Evolutionary conservation across 2,329 filamentous ascomycete species (phyloP), one percentile per base, ranked within the genome.

Genomic region (Apiospora hydei): DNA sequence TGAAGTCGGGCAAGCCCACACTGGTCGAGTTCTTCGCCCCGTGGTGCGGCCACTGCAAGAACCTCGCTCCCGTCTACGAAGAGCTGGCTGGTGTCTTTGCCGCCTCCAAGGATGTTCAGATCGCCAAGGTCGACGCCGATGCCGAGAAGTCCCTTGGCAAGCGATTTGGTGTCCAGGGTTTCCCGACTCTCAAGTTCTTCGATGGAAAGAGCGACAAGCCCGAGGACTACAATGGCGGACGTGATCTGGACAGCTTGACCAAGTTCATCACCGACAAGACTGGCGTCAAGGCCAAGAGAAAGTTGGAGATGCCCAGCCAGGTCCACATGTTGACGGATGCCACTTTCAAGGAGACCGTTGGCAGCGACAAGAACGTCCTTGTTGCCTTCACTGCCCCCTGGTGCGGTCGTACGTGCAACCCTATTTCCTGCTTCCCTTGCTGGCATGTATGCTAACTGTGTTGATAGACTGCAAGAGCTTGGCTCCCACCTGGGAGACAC

Each of bases 11-110:
- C 83, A 98, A 97, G 87, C 96, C 96, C 61, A 95, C 96, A 0
- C 91, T 99, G 38, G 95, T 98, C 78, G 95, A 98, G 83, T 99
- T 99, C 89, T 98, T 97, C 81, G 96, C 96, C 46, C 95, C 96
- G 34, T 99, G 96, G 96, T 99, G 96, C 81, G 97, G 96, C 44
- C 96, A 99, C 88, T 99, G 96, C 94, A 98, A 98, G 90, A 97
- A 87, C 80, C 93, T 99, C 46, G 96, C 96, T 21, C 97, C 96
- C 69, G 87, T 97, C 73, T 99, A 97, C 84, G 96, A 99, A 83
- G 94, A 99, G 81, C 91, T 99, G 61, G 96, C 91, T 67, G 83
- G 87, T 69, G 85, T 87, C 57, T 97, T 95, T 83, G 91, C 93
- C 76, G 91, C 89, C 79, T 91, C 91, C 76, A 89, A 89, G 80